Evolutionary conservation across 208 protist species (phyloP).

Genomic region (Leishmania arabica): DNA sequence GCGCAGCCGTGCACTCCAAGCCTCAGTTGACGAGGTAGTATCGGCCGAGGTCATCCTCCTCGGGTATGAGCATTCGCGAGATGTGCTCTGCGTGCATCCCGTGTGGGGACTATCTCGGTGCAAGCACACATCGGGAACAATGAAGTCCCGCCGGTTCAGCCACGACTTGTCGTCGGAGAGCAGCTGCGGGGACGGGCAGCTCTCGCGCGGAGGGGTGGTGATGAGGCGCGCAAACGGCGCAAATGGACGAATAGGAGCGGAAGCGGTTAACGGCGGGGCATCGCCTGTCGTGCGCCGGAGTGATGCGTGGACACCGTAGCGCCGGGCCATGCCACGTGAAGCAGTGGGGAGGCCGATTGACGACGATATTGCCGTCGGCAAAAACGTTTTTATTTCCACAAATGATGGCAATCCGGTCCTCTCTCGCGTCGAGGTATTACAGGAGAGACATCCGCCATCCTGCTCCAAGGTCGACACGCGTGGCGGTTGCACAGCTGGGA

Average conservation of each 20-base stretch:
- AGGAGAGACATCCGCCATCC: too few species aligned
- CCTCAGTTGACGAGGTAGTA: conserved; percentile 10
- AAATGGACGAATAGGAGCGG: not conserved
- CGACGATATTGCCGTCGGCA: not conserved
- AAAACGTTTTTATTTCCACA: not conserved
- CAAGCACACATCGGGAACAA: conserved; percentile 10
- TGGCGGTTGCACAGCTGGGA: not conserved
- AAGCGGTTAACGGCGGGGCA: not conserved
- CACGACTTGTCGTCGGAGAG: not conserved
- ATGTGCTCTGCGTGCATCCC: not conserved
- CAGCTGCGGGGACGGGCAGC: not conserved
- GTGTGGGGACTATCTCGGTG: conserved; percentile 14
- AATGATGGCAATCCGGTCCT: not conserved
- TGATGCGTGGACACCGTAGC: not conserved
- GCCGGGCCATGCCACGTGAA: not conserved
- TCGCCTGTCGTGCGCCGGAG: not conserved
- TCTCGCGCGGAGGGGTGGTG: not conserved
- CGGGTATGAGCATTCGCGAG: conserved; percentile 10
- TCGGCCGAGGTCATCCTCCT: not conserved
- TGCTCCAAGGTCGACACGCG: not conserved
- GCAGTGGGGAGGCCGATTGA: not conserved
- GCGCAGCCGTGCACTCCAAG: conserved; percentile 4
- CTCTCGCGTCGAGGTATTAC: not conserved
- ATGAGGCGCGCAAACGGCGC: not conserved
- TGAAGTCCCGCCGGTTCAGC: conserved; percentile 6